These are phyloP conservation scores for Hemileccinum impolitum DNA, from an alignment of 768 basidiomycete species.

Conservation along the genomic window DNA sequence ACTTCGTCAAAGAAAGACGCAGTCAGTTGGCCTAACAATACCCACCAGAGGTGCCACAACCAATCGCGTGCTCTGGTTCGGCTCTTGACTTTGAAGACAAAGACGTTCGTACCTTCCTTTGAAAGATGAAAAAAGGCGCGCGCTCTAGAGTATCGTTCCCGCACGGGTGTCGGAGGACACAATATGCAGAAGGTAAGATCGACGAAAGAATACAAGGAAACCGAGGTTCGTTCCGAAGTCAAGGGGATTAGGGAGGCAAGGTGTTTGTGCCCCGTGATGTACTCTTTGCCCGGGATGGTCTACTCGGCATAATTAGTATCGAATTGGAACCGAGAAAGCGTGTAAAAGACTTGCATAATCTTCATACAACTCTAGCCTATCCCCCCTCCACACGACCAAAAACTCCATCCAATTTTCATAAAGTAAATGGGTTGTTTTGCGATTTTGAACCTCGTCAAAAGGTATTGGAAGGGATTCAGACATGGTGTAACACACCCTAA, in stretches of 20 bases:
- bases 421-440: conserved; percentile 55
- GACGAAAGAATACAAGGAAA: conserved; percentile 86
- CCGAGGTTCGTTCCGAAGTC: conserved; percentile 51
- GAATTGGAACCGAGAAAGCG: background rate
- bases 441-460: conserved; percentile 69
- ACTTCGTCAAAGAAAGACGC: background rate
- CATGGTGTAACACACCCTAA: conserved; percentile 66
- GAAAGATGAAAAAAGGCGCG: conserved; percentile 48
- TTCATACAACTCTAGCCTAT: conserved; percentile 77
- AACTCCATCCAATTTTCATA: conserved; percentile 78
- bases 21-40: background rate
- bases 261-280: conserved; percentile 67
- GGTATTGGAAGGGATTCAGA: conserved; percentile 43
- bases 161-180: conserved; percentile 54
- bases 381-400: conserved; percentile 79
- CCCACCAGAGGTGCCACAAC: conserved; percentile 84
- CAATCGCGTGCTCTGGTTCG: conserved; percentile 82
- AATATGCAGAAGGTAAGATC: conserved; percentile 81
- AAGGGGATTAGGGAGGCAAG: conserved; percentile 80
- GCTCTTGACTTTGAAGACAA: conserved; percentile 79
- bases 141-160: conserved; percentile 36
- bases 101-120: conserved; percentile 76
- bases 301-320: conserved; percentile 26
- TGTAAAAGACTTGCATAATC: conserved; percentile 62
- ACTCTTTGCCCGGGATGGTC: conserved; percentile 66